Evolutionary conservation across 176 grass and related monocot species (phyloP), one percentile per base, ranked within the genome.

Genomic region (Carex parvula): DNA sequence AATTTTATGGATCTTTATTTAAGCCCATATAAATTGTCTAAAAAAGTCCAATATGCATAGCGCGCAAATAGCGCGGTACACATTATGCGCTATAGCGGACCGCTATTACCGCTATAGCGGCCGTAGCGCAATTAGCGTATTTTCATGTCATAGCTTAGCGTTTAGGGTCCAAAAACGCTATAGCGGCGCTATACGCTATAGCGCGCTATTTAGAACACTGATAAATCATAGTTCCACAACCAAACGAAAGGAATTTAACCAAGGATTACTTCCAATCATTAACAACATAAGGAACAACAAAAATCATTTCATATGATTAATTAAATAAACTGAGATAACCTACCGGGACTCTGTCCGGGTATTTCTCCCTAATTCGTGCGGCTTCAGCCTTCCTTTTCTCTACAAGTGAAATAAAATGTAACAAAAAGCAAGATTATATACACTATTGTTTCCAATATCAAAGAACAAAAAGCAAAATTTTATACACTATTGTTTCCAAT

Each of bases 331-430:
- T 24, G 4, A 60, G 29, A 42, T 56, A 80, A 22, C 30, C 13
- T 87, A 87, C 86, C n/a, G 86, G 86, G 11, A 87, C 68, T 74
- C 86, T 81, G 52, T 87, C 86, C 41, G 86, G 37, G 58, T 87
- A 83, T 64, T 87, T 87, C 10, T 82, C 12, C 79, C 67, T 78
- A 37, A 83, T 87, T 17, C 86, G 24, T 22, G 80, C 86, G 0
- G 86, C 68, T 21, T 87, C 86, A 5, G 79, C 52, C 86, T 87
- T 87, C 30, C 86, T 74, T 39, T 87, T 87, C 54, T 76, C 86
- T 87, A 37, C 55, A 83, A 2, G 30, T 69, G 15, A 44, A 12
- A 16, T 15, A 78, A 57, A 70, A 86, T 52, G 10, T n/a, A 35
- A 14, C 13, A 48, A 86, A 63, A 72, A 24, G 16, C 42, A 16